phyloP scores from a whole-genome alignment of 768 basidiomycete species.

The Pisolithus tinctorius region DNA sequence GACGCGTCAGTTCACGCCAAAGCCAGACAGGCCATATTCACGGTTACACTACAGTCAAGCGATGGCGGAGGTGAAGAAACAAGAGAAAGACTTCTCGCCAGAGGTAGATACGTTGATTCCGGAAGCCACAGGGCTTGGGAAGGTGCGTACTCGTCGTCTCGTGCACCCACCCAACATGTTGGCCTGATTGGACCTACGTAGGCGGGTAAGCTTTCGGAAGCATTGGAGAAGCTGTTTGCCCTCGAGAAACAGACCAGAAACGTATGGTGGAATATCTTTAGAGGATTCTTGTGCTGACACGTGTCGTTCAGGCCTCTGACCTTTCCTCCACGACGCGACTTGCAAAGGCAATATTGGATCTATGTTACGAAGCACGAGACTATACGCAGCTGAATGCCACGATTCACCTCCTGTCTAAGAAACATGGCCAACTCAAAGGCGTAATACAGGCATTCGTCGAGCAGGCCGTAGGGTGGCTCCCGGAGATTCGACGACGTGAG shows the following conservation, averaged over 20 bases:
- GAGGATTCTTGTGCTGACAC: background rate
- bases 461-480: conserved; percentile 73
- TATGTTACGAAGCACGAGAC: conserved; percentile 68
- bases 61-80: conserved; percentile 79
- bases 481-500: conserved; percentile 60
- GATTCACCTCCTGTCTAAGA: conserved; percentile 74
- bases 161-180: conserved; percentile 1
- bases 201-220: conserved; percentile 79
- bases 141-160: conserved; percentile 46
- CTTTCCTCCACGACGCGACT: conserved; percentile 85
- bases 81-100: conserved; percentile 79
- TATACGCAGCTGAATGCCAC: conserved; percentile 65
- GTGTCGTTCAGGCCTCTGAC: conserved; percentile 74
- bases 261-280: conserved; percentile 38
- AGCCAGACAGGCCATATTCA: conserved; percentile 32
- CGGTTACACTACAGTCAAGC: conserved; percentile 35
- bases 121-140: conserved; percentile 57
- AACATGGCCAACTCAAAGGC: conserved; percentile 93
- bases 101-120: conserved; percentile 77
- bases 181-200: conserved; percentile 26
- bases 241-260: conserved; percentile 97
- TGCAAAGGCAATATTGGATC: conserved; percentile 62
- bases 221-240: conserved; percentile 79
- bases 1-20: conserved; percentile 49
- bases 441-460: conserved; percentile 92